Base-by-base conservation (phyloP, 179 eudicot species). In the Silene coronaria region DNA sequence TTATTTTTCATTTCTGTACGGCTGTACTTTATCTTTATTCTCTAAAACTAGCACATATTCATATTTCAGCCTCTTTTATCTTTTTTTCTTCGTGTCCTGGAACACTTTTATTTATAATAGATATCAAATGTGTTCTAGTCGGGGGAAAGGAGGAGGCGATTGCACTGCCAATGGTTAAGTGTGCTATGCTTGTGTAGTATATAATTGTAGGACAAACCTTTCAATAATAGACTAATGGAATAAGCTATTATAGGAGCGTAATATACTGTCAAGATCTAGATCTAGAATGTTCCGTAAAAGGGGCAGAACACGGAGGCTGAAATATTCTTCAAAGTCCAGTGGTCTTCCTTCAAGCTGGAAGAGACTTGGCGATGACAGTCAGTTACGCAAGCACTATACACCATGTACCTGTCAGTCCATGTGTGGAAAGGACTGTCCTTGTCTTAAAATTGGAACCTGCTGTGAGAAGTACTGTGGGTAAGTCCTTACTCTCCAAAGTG, bases 401-500 rank as follows among this genome's bases (percentile, higher is more conserved):
- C 99, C 99, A 76, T 95, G 99, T 82, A 78, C 85, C 64, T 96
- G 99, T 82, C 68, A 84, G 83, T 65, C 84, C 51, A 79, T 85
- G 82, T 96, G 97, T 79, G 97, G 97, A 75, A 92, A 95, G 80
- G 85, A 92, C 69, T 95, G 99, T 83, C 82, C 97, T 60, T 95
- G 99, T 74, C 83, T 84, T 27, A 82, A 79, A 73, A 86, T 84
- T 67, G 97, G 91, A 82, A 89, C 84, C 72, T 92, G 97, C 82
- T 95, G 99, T 82, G 99, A 95, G 73, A 95, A 95, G 82, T 95
- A 92, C 65, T 95, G 99, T 79, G 97, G 97, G 99, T 92, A 83
- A 71, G 89, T 77, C 38, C 76, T 21, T 61, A 42, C 28, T 42
- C 71, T 66, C 76, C 61, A 55, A 75, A 46, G 5, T 76, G 67